phyloP scores from a whole-genome alignment of 1,284 basidiomycete genomes.

The Kalmanozyma brasiliensis region DNA sequence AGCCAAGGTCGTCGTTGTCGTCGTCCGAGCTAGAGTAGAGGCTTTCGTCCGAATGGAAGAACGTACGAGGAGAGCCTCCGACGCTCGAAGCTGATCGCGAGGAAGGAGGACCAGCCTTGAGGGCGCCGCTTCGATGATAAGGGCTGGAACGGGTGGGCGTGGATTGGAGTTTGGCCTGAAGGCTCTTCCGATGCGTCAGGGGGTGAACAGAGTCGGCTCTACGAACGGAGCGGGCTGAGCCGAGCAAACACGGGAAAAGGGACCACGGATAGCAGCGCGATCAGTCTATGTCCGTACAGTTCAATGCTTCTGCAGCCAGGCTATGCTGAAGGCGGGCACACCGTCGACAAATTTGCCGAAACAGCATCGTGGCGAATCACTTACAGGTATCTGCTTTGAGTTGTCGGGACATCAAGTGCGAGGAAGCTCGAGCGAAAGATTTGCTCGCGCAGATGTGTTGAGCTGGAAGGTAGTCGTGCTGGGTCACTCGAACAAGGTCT shows the following conservation, averaged over 20 bases:
- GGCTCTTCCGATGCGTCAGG: conserved; percentile 39
- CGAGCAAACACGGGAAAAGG: background rate
- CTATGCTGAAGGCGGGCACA: too few species aligned
- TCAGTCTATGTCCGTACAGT: conserved; percentile 13
- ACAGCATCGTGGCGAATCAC: conserved; percentile 6
- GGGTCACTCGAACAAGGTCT: conserved; percentile 1
- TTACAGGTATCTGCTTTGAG: conserved; percentile 43
- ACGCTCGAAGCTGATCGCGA: conserved; percentile 43
- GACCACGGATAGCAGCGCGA: background rate
- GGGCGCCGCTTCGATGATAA: conserved; percentile 27
- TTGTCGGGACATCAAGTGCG: conserved; percentile 49
- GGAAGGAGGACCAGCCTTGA: conserved; percentile 34
- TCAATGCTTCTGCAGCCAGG: too few species aligned
- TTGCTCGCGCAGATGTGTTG: conserved; percentile 14
- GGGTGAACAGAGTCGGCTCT: conserved; percentile 31
- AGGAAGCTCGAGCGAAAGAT: conserved; percentile 18
- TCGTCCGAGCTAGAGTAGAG: conserved; percentile 36
- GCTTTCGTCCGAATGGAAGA: conserved; percentile 40
- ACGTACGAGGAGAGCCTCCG: conserved; percentile 39
- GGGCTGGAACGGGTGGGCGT: conserved; percentile 29
- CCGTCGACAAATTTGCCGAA: background rate
- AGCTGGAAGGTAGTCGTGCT: conserved; percentile 5
- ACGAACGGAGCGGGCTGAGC: conserved; percentile 37
- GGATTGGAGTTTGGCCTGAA: conserved; percentile 39
- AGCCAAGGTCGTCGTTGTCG: conserved; percentile 45